phyloP scores from a whole-genome alignment of 805 yeast genomes.

The Tetrapisispora arboricola region DNA sequence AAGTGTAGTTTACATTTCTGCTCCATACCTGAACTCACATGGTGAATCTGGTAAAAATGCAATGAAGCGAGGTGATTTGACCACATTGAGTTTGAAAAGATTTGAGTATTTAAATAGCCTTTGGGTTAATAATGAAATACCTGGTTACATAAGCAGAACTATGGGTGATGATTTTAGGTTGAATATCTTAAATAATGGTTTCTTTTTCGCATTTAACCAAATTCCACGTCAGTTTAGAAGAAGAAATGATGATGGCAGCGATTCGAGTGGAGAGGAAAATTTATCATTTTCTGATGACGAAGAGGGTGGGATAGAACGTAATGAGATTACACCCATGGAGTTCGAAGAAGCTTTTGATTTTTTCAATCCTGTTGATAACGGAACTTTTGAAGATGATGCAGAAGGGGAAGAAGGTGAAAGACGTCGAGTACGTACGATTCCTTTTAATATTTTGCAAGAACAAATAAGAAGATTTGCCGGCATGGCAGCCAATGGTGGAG shows the following conservation, averaged over 20 bases:
- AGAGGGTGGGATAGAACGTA: conserved; percentile 12
- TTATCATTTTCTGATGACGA: conserved; percentile 8
- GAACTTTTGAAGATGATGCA: conserved; percentile 10
- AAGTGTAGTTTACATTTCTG: conserved; percentile 33
- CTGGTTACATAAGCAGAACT: conserved; percentile 36
- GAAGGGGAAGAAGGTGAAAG: conserved; percentile 17
- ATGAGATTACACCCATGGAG: conserved; percentile 10
- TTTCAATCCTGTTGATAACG: background rate
- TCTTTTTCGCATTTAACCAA: conserved; percentile 15
- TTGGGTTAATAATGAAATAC: conserved; percentile 54
- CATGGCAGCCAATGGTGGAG: background rate
- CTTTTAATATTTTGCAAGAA: background rate
- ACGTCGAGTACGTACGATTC: conserved; percentile 6
- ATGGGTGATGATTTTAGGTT: conserved; percentile 28
- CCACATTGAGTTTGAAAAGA: conserved; percentile 42
- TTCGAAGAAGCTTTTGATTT: conserved; percentile 2
- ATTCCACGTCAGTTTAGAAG: conserved; percentile 8
- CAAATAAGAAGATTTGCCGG: conserved; percentile 1
- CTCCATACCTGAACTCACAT: conserved; percentile 65
- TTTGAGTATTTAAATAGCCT: conserved; percentile 45
- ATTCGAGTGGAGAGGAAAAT: conserved; percentile 12
- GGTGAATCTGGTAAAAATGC: conserved; percentile 61
- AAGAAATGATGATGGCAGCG: conserved; percentile 14
- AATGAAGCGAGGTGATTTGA: conserved; percentile 44
- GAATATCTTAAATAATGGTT: conserved; percentile 16